Evolutionary conservation across 2,329 filamentous ascomycete species (phyloP), one percentile per base, ranked within the genome.

Genomic region (Alternaria sp.): DNA sequence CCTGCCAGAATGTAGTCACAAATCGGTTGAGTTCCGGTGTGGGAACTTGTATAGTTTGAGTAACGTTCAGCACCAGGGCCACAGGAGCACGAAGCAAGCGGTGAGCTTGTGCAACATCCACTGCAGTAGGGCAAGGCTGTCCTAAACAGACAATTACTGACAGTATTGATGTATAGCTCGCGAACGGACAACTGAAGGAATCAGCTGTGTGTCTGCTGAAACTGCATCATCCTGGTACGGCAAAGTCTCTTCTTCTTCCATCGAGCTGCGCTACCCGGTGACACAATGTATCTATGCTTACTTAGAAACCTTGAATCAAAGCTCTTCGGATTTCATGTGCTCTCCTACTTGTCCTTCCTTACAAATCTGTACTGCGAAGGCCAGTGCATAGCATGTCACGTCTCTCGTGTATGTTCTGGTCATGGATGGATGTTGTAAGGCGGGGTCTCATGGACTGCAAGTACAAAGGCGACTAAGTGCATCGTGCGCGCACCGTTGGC

Each of bases 361-460:
- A 22, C 40, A 14, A 41, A 22, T 11, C 3, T 14, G 10, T 22
- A 41, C 10, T 14, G 40, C 18, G 10, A 12, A 41, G 11, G 22
- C 18, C 12, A 14, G 5, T 41, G 20, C 18, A 41, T 14, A 22
- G 18, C 20, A 9, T 43, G 12, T 14, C 40, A 20, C 18, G 10
- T 10, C 18, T 40, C 8, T 20, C n/a, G 9, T 20, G 9, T 20
- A 32, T 32, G 12, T 18, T 20, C 45, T 32, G 20, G 20, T 36
- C 34, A 32, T 49, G 18, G 7, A 49, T 4, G 14, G 20, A 25
- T 64, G 63, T 25, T 67, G 68, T 41, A 81, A 70, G 49, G 77
- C 71, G 36, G 74, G 70, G 40, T 80, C 67, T 82, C 76, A 44
- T 69, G 57, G 16, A 62, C 74, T 75, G 63, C 66, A 66, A 10